Evolutionary conservation across 1,139 yeast species (phyloP).

Genomic region (Lodderomyces oxycetoniae): DNA sequence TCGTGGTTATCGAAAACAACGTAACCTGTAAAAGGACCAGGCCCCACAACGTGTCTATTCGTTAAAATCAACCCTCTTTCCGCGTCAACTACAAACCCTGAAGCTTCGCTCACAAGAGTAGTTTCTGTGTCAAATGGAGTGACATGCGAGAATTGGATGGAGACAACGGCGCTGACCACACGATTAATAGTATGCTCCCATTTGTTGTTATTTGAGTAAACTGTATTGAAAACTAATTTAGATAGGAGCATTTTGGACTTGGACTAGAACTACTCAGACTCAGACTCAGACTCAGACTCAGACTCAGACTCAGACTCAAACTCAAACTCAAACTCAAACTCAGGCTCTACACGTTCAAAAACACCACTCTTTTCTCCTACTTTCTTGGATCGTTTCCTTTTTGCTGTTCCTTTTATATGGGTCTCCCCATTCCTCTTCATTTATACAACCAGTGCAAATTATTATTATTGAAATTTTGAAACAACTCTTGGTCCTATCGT

Average conservation of each 20-base stretch:
- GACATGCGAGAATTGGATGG: slow-evolving; percentile 86
- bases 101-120: slow-evolving; percentile 81
- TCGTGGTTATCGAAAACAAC: slow-evolving; percentile 94
- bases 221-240: slow-evolving; percentile 16
- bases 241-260: slow-evolving; percentile 6
- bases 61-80: slow-evolving; percentile 78
- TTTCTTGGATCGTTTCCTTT: slow-evolving; percentile 5
- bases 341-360: too few species aligned
- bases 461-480: too few species aligned
- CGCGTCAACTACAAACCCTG: slow-evolving; percentile 93
- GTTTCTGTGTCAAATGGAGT: slow-evolving; percentile 82
- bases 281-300: neutral
- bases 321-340: too few species aligned
- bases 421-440: slow-evolving; percentile 18
- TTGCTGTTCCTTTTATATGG: slow-evolving; percentile 12
- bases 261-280: neutral
- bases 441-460: too few species aligned
- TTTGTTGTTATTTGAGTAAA: slow-evolving; percentile 15
- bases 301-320: too few species aligned
- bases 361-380: too few species aligned
- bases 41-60: slow-evolving; percentile 91
- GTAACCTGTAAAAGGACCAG: slow-evolving; percentile 89
- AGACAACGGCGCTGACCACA: slow-evolving; percentile 83
- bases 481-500: too few species aligned
- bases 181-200: slow-evolving; percentile 84